Conservation (phyloP, 352 stramenopile species). For the Phytophthora nicotianae region DNA sequence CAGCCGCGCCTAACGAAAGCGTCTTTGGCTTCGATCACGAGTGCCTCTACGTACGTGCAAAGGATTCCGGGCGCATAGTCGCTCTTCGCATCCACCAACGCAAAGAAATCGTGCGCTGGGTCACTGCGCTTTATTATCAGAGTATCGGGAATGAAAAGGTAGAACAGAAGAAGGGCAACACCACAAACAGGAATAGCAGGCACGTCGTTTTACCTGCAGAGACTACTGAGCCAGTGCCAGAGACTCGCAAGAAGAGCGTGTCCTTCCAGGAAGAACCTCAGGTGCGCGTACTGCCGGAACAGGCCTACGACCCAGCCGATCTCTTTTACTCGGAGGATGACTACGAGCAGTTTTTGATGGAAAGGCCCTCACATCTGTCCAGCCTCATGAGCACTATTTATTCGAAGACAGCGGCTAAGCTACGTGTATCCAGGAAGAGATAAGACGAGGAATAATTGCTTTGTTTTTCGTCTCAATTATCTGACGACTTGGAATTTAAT, state of each 20-base stretch:
- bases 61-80: conserved; percentile 45
- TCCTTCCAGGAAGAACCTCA: conserved; percentile 59
- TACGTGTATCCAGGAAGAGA: conserved; percentile 54
- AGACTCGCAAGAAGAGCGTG: conserved; percentile 50
- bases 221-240: not conserved
- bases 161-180: conserved; percentile 4
- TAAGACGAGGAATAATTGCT: conserved; percentile 16
- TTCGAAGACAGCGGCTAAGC: conserved; percentile 59
- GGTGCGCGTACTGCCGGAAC: conserved; percentile 48
- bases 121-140: conserved; percentile 69
- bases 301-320: conserved; percentile 55
- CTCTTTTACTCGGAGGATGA: conserved; percentile 63
- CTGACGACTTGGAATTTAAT: too few species aligned
- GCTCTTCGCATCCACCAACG: conserved; percentile 62
- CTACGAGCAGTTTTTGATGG: conserved; percentile 64
- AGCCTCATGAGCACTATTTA: conserved; percentile 60
- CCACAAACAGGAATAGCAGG: conserved; percentile 15
- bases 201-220: conserved; percentile 12
- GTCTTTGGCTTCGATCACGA: conserved; percentile 68
- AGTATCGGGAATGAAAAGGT: conserved; percentile 34
- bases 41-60: conserved; percentile 58
- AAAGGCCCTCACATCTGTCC: conserved; percentile 48
- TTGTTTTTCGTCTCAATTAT: not conserved
- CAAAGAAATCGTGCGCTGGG: conserved; percentile 69
- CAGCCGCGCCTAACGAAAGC: conserved; percentile 48